These are phyloP conservation scores for Ambrosiella cleistominuta DNA, from an alignment of 2,329 filamentous ascomycete genomes.

Conservation along the genomic window DNA sequence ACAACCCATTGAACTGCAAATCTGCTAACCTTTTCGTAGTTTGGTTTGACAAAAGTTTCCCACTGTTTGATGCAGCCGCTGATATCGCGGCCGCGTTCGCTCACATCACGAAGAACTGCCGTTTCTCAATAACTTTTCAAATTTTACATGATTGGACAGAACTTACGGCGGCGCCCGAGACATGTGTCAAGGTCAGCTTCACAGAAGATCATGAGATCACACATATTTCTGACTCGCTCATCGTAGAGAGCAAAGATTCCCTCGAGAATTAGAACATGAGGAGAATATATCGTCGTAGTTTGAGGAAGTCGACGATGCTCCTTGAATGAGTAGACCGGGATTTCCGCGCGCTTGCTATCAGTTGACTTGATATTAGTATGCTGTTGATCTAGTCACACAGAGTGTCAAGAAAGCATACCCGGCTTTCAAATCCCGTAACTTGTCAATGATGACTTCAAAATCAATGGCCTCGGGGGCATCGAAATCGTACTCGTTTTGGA, in stretches of 20 bases:
- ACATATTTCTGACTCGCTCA: slow-evolving; percentile 60
- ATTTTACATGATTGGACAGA: neutral
- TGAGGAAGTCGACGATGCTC: slow-evolving; percentile 66
- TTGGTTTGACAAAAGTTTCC: slow-evolving; percentile 92
- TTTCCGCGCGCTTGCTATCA: slow-evolving; percentile 63
- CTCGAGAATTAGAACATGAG: slow-evolving; percentile 86
- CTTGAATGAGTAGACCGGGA: slow-evolving; percentile 88
- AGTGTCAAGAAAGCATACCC: slow-evolving; percentile 42
- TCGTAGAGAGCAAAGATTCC: slow-evolving; percentile 94
- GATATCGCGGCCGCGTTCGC: slow-evolving; percentile 75
- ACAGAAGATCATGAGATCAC: slow-evolving; percentile 94
- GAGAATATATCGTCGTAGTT: slow-evolving; percentile 84
- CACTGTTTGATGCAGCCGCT: slow-evolving; percentile 97
- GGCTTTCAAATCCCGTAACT: slow-evolving; percentile 68
- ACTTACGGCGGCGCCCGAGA: slow-evolving; percentile 66
- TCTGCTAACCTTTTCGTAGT: slow-evolving; percentile 54
- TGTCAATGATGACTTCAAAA: slow-evolving; percentile 73
- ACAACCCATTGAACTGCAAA: slow-evolving; percentile 4
- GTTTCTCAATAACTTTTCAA: neutral
- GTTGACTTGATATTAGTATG: neutral
- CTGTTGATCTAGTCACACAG: neutral
- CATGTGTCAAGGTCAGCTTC: slow-evolving; percentile 93
- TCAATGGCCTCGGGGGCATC: slow-evolving; percentile 89
- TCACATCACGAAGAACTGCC: slow-evolving; percentile 68
- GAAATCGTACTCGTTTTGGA: slow-evolving; percentile 87